Evolutionary conservation across 495 filamentous ascomycete genomes (phyloP).

Genomic region (Trypethelium eluteriae): DNA sequence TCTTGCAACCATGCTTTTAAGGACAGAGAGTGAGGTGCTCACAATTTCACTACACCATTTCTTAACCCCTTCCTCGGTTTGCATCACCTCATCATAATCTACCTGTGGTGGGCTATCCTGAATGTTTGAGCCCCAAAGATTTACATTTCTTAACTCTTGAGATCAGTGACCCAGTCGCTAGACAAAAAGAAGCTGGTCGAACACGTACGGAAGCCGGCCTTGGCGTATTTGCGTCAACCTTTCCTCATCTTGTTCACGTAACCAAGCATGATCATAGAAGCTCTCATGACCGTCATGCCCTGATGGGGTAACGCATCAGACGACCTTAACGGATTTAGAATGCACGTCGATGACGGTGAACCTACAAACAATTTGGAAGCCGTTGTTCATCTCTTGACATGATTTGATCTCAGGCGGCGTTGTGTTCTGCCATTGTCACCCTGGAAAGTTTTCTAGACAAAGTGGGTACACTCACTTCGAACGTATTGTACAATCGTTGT

Average conservation of each 20-base stretch:
- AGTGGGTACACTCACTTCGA: neutral
- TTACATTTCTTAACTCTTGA: neutral
- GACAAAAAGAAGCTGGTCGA: neutral
- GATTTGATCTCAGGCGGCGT: neutral
- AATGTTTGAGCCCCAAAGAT: conserved; percentile 38
- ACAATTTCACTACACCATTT: conserved; percentile 56
- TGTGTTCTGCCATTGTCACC: neutral
- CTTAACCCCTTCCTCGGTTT: conserved; percentile 43
- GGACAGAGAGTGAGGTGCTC: conserved; percentile 16
- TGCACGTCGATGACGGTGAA: neutral
- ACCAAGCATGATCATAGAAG: conserved; percentile 20
- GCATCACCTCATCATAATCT: conserved; percentile 54
- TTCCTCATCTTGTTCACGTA: conserved; percentile 4
- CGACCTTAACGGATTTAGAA: neutral
- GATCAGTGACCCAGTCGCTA: neutral
- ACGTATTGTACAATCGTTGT: neutral
- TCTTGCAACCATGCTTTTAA: neutral
- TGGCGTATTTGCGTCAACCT: conserved; percentile 15
- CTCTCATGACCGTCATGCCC: conserved; percentile 35
- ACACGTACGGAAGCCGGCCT: conserved; percentile 15
- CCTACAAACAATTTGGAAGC: conserved; percentile 5
- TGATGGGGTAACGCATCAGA: neutral
- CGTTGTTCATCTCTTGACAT: neutral
- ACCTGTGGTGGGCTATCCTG: conserved; percentile 44
- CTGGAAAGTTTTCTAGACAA: neutral